Base-by-base conservation (phyloP, 148 eudicot species). In the Beta vulgaris region DNA sequence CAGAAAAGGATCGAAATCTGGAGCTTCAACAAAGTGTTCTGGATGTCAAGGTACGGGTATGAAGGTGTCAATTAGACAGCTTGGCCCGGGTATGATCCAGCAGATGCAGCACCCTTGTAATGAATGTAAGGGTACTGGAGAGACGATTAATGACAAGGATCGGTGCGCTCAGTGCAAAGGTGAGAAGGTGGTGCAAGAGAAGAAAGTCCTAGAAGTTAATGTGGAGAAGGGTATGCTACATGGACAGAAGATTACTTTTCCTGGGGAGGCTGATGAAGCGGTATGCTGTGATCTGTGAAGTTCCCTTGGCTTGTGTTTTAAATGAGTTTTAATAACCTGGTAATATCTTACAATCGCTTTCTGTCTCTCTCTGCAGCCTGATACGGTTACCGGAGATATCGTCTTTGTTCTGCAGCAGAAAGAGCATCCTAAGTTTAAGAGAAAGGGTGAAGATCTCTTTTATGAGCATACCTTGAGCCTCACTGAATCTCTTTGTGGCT, bases 221-320 rank as follows among this genome's bases (percentile, higher is more conserved):
- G 91, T 88, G 4, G 96, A 91, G 71, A 91, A 91, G 89, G 96
- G 96, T 25, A 91, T 91, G 96, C 92, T 84, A 34, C 77, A 87
- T 72, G 88, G 87, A 7, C 92, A 88, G 81, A 87, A 87, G 48
- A 87, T 90, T 49, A 86, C 92, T 44, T 90, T 90, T 73, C 84
- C 86, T 16, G 95, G 95, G 21, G 95, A 84, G 73, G 95, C 95
- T 9, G 95, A 90, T 74, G 89, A 90, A 83, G 90, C 89, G n/a
- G 95, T 90, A 84, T 42, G 85, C 77, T 55, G 4, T 58, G 2
- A 25, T 26, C 49, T 31, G 7, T n/a, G n/a, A n/a, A n/a, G n/a
- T n/a, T n/a, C 44, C 16, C 6, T 34, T 39, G 49, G 39, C 10
- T 67, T 7, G 35, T 67, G 37, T 6, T n/a, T 42, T 40, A 10